A percentile compares a stretch with the other conserved stretches of the same genome.
phyloP scores from a whole-genome alignment of 2,329 filamentous ascomycete species.

The Scedosporium apiospermum region DNA sequence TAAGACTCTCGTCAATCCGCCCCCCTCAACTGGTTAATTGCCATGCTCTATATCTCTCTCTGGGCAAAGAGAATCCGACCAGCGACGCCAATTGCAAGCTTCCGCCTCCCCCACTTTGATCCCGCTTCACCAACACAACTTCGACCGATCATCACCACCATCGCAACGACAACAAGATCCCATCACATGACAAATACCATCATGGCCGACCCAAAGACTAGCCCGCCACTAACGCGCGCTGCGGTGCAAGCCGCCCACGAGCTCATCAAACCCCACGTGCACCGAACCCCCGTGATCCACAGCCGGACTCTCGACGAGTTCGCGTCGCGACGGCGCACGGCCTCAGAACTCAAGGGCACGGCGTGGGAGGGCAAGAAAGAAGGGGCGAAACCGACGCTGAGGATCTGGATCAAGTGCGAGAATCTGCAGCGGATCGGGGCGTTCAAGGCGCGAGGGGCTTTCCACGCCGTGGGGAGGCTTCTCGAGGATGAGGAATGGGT shows the following conservation, averaged over 20 bases:
- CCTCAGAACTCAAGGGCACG: slow-evolving; percentile 43
- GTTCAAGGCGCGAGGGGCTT: slow-evolving; percentile 87
- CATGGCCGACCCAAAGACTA: slow-evolving; percentile 45
- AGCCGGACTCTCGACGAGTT: slow-evolving; percentile 64
- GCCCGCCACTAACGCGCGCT: slow-evolving; percentile 58
- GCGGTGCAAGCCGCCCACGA: slow-evolving; percentile 65
- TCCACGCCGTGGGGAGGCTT: slow-evolving; percentile 70
- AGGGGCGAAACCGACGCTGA: slow-evolving; percentile 55
- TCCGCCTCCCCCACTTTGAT: no score
- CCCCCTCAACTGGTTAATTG: no score
- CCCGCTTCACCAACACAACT: background rate
- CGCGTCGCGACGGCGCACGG: slow-evolving; percentile 60
- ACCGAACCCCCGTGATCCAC: slow-evolving; percentile 76
- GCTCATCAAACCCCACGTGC: slow-evolving; percentile 66
- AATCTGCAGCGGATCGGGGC: slow-evolving; percentile 85
- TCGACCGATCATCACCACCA: background rate
- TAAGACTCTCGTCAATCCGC: background rate
- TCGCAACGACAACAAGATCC: background rate
- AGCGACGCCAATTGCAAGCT: no score
- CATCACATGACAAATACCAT: background rate
- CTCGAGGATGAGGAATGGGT: slow-evolving; percentile 52
- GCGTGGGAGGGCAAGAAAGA: slow-evolving; percentile 49
- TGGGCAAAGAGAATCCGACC: no score
- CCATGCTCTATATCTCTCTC: no score
- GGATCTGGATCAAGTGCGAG: slow-evolving; percentile 92